Conservation (phyloP, 139 green algal species). For the Trebouxia sp. region DNA sequence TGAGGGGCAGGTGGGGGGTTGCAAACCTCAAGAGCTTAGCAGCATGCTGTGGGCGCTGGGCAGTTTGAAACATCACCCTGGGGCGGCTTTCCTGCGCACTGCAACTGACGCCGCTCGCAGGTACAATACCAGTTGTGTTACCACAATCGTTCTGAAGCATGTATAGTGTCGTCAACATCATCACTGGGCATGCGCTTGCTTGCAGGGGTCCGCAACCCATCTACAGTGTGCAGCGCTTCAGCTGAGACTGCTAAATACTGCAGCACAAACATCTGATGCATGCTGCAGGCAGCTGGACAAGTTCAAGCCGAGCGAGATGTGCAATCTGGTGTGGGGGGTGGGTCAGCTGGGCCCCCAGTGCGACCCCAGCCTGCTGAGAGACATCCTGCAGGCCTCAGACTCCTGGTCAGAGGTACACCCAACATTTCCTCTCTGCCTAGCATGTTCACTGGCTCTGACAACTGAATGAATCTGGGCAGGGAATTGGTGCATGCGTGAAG, state of each 20-base stretch:
- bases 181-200: no score
- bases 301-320: slow-evolving; percentile 57
- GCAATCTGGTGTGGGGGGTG: slow-evolving; percentile 46
- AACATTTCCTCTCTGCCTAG: background rate
- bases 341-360: slow-evolving; percentile 41
- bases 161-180: no score
- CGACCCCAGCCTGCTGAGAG: slow-evolving; percentile 2
- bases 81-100: background rate
- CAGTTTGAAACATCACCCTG: slow-evolving; percentile 42
- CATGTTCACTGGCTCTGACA: background rate
- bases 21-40: slow-evolving; percentile 56
- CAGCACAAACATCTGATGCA: background rate
- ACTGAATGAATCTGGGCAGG: no score
- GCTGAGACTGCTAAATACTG: background rate
- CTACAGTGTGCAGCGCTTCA: no score
- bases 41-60: slow-evolving; percentile 48
- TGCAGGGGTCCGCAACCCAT: no score
- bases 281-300: background rate
- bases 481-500: no score
- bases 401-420: background rate
- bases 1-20: slow-evolving; percentile 24
- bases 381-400: background rate
- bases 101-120: slow-evolving; percentile 4
- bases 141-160: no score
- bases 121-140: no score